Evolutionary conservation across 2,329 filamentous ascomycete genomes (phyloP).

Genomic region (Aspergillus oerlinghausenensis): DNA sequence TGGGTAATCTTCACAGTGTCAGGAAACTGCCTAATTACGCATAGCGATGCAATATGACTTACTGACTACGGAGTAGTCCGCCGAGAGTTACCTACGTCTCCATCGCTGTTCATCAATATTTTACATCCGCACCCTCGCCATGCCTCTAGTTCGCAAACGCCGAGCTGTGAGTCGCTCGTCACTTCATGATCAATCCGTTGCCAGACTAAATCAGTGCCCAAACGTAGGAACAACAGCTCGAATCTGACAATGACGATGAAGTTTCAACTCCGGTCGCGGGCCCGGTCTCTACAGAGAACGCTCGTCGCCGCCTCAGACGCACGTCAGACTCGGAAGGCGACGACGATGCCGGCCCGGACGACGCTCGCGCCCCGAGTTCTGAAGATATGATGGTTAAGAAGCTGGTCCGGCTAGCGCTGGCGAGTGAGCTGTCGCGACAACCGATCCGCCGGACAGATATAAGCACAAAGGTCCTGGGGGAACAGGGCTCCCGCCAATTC

Average conservation of each 20-base stretch:
- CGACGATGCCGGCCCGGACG: conserved; percentile 15
- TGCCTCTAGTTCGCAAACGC: conserved; percentile 28
- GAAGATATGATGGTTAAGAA: conserved; percentile 52
- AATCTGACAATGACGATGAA: conserved; percentile 7
- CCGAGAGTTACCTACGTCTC: background rate
- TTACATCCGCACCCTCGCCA: conserved; percentile 7
- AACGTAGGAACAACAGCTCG: conserved; percentile 4
- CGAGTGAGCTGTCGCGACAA: conserved; percentile 56
- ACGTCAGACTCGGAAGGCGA: conserved; percentile 7
- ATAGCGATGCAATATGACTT: background rate
- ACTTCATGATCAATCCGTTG: background rate
- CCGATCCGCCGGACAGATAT: conserved; percentile 57
- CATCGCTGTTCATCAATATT: background rate
- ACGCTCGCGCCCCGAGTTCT: conserved; percentile 23
- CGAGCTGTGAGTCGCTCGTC: conserved; percentile 20
- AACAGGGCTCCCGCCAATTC: conserved; percentile 64
- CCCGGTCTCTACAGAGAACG: conserved; percentile 2
- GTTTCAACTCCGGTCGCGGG: conserved; percentile 2
- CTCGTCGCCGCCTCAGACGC: conserved; percentile 13
- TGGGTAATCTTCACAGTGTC: background rate
- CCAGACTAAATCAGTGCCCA: background rate
- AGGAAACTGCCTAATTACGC: background rate
- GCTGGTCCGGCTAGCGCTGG: conserved; percentile 57
- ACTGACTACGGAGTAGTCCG: background rate
- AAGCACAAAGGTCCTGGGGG: conserved; percentile 64